Evolutionary conservation across 140 eudicot species (phyloP), one percentile per base, ranked within the genome.

Genomic region (Cichorium intybus): DNA sequence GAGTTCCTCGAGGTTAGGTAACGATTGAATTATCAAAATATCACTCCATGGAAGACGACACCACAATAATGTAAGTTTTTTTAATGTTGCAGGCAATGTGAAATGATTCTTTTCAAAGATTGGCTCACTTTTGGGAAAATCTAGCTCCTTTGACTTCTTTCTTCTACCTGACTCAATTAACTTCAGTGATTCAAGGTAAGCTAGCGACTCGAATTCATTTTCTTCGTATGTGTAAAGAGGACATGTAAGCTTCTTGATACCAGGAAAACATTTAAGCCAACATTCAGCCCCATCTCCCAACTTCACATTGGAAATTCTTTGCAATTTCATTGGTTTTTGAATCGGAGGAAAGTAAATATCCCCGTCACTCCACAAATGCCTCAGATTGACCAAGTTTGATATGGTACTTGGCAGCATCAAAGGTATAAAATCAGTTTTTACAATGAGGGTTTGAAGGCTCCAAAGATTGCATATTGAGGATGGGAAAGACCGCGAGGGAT

Each of bases 1-100:
- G 21, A 74, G 73, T 46, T 49, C 73, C 63, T 74, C 73, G 1
- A 65, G 68, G 29, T 65, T 56, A 0, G 62, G 79, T 46, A 64
- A 18, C 27, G 18, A 55, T 5, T 24, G 62, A 74, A 65, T n/a
- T 33, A 24, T 59, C 26, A 46, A 52, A 3, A 52, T 60, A 47
- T 74, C 79, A 2, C n/a, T 24, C 79, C 79, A 66, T 2, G 60
- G 26, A 27, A 64, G 22, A 26, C 14, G 9, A 52, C 58, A 52
- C 33, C 34, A 3, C 5, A 52, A 9, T 20, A 52, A n/a, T 52
- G 58, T 52, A 24, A 52, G 58, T 52, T 52, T 23, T 2, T 52
- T 52, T 8, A 52, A 10, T 1, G 58, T 22, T 52, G 34, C 3
- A 11, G 58, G 58, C 29, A 52, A 21, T 28, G 29, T 21, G 10